These are phyloP conservation scores for Colletotrichum lindemuthianum DNA, from an alignment of 2,329 filamentous ascomycete genomes.

Conservation along the genomic window DNA sequence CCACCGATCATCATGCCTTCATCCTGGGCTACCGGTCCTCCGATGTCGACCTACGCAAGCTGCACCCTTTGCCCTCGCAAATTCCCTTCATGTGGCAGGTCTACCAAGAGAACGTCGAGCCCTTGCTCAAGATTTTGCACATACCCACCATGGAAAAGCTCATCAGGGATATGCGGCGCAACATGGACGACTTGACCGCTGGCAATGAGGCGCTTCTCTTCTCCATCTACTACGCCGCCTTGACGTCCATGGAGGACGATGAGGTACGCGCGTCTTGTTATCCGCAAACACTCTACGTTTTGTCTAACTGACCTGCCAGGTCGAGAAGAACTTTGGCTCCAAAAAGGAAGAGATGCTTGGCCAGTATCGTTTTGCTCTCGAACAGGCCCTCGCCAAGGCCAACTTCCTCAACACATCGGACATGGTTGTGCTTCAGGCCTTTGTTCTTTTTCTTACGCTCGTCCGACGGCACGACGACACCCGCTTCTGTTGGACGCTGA, in stretches of 20 bases:
- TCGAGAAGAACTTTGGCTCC: constrained; percentile 53
- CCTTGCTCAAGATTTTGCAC: constrained; percentile 77
- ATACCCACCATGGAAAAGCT: constrained; percentile 71
- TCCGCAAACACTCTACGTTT: not conserved
- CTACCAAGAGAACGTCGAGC: constrained; percentile 79
- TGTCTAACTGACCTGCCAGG: constrained; percentile 35
- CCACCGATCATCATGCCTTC: constrained; percentile 73
- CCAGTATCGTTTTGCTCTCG: constrained; percentile 63
- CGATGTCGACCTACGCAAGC: constrained; percentile 71
- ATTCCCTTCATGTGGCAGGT: constrained; percentile 75
- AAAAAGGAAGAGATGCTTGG: constrained; percentile 55
- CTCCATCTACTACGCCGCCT: constrained; percentile 67
- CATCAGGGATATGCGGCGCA: constrained; percentile 69
- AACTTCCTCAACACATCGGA: constrained; percentile 68
- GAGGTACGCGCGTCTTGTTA: constrained; percentile 54
- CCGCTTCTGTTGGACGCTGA: constrained; percentile 69
- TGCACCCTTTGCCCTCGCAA: constrained; percentile 74
- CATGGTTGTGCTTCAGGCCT: constrained; percentile 66
- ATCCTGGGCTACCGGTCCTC: constrained; percentile 78
- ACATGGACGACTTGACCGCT: constrained; percentile 66
- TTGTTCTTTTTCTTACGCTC: constrained; percentile 64
- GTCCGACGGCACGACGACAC: constrained; percentile 58
- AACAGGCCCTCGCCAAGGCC: constrained; percentile 66
- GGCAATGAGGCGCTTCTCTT: constrained; percentile 72
- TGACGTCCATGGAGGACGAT: constrained; percentile 68